Base-by-base conservation (phyloP, 2,329 filamentous ascomycete genomes). In the Atkinsonella hypoxylon region DNA sequence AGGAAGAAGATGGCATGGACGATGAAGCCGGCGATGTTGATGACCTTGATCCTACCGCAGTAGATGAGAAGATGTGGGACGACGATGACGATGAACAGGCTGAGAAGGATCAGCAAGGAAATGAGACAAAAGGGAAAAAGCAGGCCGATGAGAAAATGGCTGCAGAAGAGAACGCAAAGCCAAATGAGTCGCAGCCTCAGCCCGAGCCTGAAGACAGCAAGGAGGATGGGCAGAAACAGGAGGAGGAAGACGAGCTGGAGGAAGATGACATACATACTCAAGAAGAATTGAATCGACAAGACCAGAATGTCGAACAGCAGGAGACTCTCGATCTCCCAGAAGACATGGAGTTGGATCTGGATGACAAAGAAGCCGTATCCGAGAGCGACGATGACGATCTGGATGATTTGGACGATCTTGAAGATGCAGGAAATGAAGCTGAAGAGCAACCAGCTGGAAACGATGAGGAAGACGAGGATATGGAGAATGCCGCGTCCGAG, bases 31-130 rank as follows among this genome's bases (percentile, higher is more conserved):
- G 90, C 1, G 86, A 89, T 60, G 89, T 97, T 11, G 88, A 96
- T 68, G 89, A 95, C 60, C 74, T 95, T 41, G 91, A 95, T 58
- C 85, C 89, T 12, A 86, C 82, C 15, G 87, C 91, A 18, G 86
- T 97, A 1, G 94, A 98, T 63, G 94, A 98, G 70, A 98, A 97
- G 74, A 89, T 97, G 79, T 98, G 93, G 93, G 90, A 98, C 67
- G 90, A 89, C 39, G 82, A 85, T 47, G 82, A 85, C 49, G 83
- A 88, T 42, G 78, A 90, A 43, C 82, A 90, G 45, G 82, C 86
- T 1, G 85, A 91, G 45, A 93, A 93, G 58, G 86, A 96, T 43
- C 85, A 88, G 61, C 75, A 88, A 61, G 83, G 81, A 6, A 82
- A 89, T 50, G 77, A 88, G 53, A 72, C 85, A 18, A 83, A 87